Conservation (phyloP, 2,329 filamentous ascomycete genomes). For the Mycosphaerelloides madeirae region DNA sequence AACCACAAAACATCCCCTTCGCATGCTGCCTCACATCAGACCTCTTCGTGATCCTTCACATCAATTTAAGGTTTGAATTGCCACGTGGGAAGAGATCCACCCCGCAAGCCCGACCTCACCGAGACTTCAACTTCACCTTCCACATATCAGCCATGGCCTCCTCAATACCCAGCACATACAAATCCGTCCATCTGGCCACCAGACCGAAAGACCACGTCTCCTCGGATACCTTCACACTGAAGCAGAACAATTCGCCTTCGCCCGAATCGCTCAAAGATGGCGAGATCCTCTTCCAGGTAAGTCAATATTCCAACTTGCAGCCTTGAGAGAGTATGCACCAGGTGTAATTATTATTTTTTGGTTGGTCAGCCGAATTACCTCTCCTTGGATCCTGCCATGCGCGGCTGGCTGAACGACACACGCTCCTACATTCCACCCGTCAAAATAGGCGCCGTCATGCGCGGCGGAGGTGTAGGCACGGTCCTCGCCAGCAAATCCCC, state of each 20-base stretch:
- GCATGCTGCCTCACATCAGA: too few species aligned
- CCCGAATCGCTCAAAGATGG: slow-evolving; percentile 25
- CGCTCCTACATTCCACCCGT: slow-evolving; percentile 47
- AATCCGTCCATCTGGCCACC: slow-evolving; percentile 22
- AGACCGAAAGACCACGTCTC: slow-evolving; percentile 23
- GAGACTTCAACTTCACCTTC: neutral
- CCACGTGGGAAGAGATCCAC: too few species aligned
- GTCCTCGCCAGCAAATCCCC: slow-evolving; percentile 35
- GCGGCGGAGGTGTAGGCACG: slow-evolving; percentile 34
- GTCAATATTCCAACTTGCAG: too few species aligned
- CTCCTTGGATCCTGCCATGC: slow-evolving; percentile 52
- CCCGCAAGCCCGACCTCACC: neutral
- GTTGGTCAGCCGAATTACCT: slow-evolving; percentile 45
- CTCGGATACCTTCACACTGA: slow-evolving; percentile 20
- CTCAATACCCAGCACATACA: slow-evolving; percentile 14
- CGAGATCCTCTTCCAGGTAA: slow-evolving; percentile 46
- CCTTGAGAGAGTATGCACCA: too few species aligned
- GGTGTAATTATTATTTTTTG: too few species aligned
- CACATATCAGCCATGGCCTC: slow-evolving; percentile 9
- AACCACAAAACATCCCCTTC: too few species aligned
- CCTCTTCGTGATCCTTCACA: too few species aligned
- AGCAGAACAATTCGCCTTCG: slow-evolving; percentile 17
- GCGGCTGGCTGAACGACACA: slow-evolving; percentile 46
- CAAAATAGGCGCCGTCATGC: slow-evolving; percentile 38
- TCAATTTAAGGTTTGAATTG: too few species aligned